Base-by-base conservation (phyloP, 352 stramenopile genomes). In the Globisporangium acanthophoron region DNA sequence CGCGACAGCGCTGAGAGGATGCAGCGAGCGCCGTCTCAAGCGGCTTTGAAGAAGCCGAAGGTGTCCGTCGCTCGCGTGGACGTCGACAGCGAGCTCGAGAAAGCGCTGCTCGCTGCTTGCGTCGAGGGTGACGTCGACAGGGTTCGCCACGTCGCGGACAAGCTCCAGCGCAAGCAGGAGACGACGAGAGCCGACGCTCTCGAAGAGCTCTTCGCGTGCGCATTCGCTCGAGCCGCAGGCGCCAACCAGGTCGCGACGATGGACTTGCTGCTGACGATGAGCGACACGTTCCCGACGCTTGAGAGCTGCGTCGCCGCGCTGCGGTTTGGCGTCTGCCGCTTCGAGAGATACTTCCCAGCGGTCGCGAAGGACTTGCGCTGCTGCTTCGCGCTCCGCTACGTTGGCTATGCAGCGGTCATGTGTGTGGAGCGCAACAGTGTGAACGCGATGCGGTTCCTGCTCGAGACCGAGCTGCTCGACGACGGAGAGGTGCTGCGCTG, bases 401-500 rank as follows among this genome's bases (percentile, higher is more conserved):
- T 78, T 11, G 73, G 70, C 1, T 80, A 73, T 29, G 68, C 73
- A 0, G 70, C 69, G 4, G 43, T 78, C 16, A 54, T 73, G 48
- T 73, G 73, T 45, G 59, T 82, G n/a, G 69, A 82, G 51, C 69
- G 78, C 44, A 77, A 78, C 21, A 24, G 71, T 31, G 18, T 71
- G n/a, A 21, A 52, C 11, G 69, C 71, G 11, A 48, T 82, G 29
- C 61, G 71, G 27, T 69, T 71, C 33, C 61, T 82, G 13, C 24
- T 73, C 12, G 45, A 56, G 1, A 35, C 18, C n/a, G 31, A 44
- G 18, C 53, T 82, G 41, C 61, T 82, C 9, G 63, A 78, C 45
- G 69, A 82, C 16, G 58, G 53, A 11, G 73, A 82, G 47, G 61
- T 78, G 5, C 35, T 66, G 15, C 69, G 69, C n/a, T 74, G 71